Percentiles rank a stretch among this genome's conserved stretches.
Conservation (phyloP, 2,329 filamentous ascomycete species). For the Tolypocladium amazonense region DNA sequence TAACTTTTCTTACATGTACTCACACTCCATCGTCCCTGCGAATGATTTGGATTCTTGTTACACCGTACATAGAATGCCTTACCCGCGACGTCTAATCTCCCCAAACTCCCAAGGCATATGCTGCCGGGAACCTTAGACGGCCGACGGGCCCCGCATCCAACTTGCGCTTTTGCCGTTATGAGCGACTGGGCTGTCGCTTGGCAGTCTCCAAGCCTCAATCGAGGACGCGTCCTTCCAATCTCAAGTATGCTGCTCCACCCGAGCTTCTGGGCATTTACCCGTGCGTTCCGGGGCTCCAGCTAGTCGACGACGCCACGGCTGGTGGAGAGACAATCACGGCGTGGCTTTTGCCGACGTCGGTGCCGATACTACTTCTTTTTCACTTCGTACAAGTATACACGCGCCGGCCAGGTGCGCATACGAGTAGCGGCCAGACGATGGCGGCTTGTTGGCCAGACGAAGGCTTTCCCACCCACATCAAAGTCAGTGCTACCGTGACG, state of each 20-base stretch:
- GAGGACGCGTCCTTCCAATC: not conserved
- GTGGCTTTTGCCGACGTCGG: not conserved
- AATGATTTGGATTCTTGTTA: too few relatives aligned
- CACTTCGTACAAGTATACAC: not conserved
- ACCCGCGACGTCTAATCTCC: not conserved
- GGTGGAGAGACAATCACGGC: not conserved
- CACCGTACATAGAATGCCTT: too few relatives aligned
- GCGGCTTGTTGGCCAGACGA: not conserved
- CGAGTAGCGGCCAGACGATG: not conserved
- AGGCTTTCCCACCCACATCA: not conserved
- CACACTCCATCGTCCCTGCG: too few relatives aligned
- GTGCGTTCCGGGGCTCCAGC: not conserved
- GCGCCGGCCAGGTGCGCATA: not conserved
- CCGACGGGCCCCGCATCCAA: not conserved
- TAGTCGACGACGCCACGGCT: not conserved
- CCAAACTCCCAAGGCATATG: not conserved
- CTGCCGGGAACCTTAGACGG: not conserved
- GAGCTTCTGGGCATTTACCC: not conserved
- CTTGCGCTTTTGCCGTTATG: not conserved
- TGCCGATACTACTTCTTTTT: not conserved
- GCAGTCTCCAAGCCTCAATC: not conserved
- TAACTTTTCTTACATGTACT: not conserved
- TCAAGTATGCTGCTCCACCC: not conserved
- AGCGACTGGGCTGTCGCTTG: not conserved
- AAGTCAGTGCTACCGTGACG: not conserved